Conservation (phyloP, 2,329 filamentous ascomycete species). For the Sporothrix globosa region DNA sequence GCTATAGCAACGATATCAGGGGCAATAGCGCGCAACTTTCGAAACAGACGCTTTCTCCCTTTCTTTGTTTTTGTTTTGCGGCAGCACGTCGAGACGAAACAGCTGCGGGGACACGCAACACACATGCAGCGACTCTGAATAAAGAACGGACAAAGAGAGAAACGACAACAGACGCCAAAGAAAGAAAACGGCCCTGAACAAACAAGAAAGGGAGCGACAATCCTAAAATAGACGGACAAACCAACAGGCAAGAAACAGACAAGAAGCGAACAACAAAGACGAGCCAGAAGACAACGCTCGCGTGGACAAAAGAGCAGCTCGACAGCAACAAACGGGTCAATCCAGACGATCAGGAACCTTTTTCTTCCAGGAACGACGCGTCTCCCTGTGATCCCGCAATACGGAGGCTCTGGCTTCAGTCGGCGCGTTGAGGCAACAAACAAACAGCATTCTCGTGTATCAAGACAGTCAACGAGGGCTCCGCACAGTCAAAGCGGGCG, state of each 20-base stretch:
- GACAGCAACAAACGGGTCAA: neutral
- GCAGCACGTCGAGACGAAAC: neutral
- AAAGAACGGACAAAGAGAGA: conserved; percentile 1
- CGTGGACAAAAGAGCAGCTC: neutral
- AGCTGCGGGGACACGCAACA: neutral
- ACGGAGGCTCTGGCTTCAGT: neutral
- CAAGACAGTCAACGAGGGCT: neutral
- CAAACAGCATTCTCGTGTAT: neutral
- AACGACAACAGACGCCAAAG: neutral
- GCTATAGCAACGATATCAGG: neutral
- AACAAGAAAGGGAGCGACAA: neutral
- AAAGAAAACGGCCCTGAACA: neutral
- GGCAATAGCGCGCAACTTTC: neutral
- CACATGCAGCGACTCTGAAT: neutral
- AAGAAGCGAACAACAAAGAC: neutral
- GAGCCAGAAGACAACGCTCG: neutral
- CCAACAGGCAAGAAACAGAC: neutral
- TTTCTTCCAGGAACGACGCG: neutral
- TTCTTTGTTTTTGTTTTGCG: too few relatives aligned
- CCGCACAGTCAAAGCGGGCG: neutral
- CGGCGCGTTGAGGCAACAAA: conserved; percentile 4
- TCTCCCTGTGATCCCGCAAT: neutral
- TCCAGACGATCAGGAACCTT: neutral
- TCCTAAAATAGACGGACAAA: conserved; percentile 7
- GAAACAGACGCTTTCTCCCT: conserved; percentile 6